These are phyloP conservation scores for Nannochloropsis gaditana DNA, from an alignment of 108 stramenopile genomes.

Conservation along the genomic window DNA sequence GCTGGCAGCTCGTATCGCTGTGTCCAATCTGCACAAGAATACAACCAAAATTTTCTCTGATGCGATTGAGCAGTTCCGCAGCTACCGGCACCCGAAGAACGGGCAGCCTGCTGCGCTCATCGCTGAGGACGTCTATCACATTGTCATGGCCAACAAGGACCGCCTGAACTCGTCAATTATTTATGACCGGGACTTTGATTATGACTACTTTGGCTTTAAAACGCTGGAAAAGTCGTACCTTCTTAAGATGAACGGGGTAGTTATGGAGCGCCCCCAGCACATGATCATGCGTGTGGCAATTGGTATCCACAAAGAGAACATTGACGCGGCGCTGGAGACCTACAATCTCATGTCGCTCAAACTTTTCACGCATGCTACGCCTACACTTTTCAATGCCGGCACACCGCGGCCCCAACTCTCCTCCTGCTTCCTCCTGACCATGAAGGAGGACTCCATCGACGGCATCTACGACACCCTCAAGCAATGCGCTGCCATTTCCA, in stretches of 20 bases:
- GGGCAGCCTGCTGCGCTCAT: conserved; percentile 61
- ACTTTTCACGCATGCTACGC: conserved; percentile 91
- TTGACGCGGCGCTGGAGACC: conserved; percentile 80
- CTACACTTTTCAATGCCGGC: conserved; percentile 92
- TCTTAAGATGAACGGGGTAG: conserved; percentile 44
- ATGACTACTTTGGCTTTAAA: conserved; percentile 95
- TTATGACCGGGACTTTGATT: conserved; percentile 68
- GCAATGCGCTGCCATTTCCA: conserved; percentile 81
- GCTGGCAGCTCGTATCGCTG: conserved; percentile 80
- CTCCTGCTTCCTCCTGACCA: conserved; percentile 86
- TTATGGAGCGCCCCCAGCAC: conserved; percentile 89
- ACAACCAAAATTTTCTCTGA: conserved; percentile 75
- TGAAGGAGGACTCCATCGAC: conserved; percentile 90
- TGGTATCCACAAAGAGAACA: conserved; percentile 80
- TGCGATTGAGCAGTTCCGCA: conserved; percentile 58
- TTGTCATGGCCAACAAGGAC: conserved; percentile 39
- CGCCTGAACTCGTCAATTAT: conserved; percentile 60
- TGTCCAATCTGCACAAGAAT: conserved; percentile 73
- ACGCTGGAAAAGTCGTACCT: conserved; percentile 71
- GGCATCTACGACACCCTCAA: conserved; percentile 96
- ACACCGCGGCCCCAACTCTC: conserved; percentile 90
- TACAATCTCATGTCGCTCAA: conserved; percentile 88
- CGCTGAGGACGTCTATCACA: conserved; percentile 58
- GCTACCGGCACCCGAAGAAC: conserved; percentile 53
- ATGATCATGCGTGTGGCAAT: conserved; percentile 94